phyloP scores from a whole-genome alignment of 768 basidiomycete genomes.

The Podaxis carcinomalis region DNA sequence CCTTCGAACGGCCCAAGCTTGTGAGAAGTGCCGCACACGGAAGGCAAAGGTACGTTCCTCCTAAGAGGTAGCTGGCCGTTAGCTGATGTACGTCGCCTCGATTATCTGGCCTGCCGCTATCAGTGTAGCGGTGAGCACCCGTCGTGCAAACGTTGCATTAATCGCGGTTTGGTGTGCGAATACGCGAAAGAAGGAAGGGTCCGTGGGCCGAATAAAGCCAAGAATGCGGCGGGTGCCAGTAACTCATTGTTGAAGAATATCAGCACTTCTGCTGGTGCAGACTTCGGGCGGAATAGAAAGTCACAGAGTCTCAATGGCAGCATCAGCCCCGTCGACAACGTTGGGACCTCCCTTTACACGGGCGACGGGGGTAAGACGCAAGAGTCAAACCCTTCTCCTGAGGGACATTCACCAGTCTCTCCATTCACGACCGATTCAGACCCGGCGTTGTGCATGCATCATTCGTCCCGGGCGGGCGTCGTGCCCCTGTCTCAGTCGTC shows the following conservation, averaged over 20 bases:
- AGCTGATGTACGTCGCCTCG: neutral
- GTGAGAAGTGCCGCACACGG: slow-evolving; percentile 66
- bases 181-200: slow-evolving; percentile 66
- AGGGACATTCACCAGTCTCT: neutral
- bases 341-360: neutral
- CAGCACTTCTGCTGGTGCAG: slow-evolving; percentile 4
- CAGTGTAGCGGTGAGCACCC: slow-evolving; percentile 75
- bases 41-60: slow-evolving; percentile 62
- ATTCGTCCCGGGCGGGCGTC: neutral
- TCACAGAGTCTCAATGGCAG: slow-evolving; percentile 18
- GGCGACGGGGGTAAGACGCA: slow-evolving; percentile 2
- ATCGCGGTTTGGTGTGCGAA: slow-evolving; percentile 55
- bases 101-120: neutral
- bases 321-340: slow-evolving; percentile 18
- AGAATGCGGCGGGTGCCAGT: slow-evolving; percentile 21
- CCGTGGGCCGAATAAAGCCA: slow-evolving; percentile 58
- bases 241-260: slow-evolving; percentile 10
- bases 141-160: slow-evolving; percentile 59
- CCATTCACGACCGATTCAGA: neutral
- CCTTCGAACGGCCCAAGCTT: slow-evolving; percentile 68
- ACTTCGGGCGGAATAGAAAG: slow-evolving; percentile 14
- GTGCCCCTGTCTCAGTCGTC: slow-evolving; percentile 7
- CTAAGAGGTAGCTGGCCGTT: neutral
- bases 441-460: neutral
- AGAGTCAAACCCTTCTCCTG: neutral